Evolutionary conservation across 2,329 filamentous ascomycete species (phyloP).

Genomic region (Colletotrichum lentis): DNA sequence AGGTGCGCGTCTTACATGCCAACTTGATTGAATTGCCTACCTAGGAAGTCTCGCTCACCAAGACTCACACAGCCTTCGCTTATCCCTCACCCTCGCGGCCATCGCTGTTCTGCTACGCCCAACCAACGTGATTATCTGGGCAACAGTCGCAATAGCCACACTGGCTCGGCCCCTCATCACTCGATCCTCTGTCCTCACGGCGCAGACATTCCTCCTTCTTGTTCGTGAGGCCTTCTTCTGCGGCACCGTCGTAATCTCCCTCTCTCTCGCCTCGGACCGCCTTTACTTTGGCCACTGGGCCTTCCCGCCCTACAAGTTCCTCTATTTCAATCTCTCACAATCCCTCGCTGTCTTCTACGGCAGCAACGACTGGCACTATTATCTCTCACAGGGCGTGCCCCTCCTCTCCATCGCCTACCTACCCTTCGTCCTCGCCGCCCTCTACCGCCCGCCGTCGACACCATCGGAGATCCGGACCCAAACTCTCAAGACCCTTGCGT

Average conservation of each 20-base stretch:
- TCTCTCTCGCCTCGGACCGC: slow-evolving; percentile 75
- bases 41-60: background rate
- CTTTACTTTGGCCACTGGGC: slow-evolving; percentile 87
- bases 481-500: slow-evolving; percentile 57
- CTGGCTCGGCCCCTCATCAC: slow-evolving; percentile 53
- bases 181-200: slow-evolving; percentile 53
- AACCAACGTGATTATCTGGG: slow-evolving; percentile 89
- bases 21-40: background rate
- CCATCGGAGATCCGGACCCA: slow-evolving; percentile 47
- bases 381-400: slow-evolving; percentile 87
- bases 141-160: slow-evolving; percentile 62
- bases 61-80: slow-evolving; percentile 50
- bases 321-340: slow-evolving; percentile 90
- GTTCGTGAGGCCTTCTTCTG: slow-evolving; percentile 71
- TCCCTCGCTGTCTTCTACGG: slow-evolving; percentile 94
- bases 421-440: slow-evolving; percentile 74
- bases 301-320: slow-evolving; percentile 85
- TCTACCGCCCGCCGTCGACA: slow-evolving; percentile 60
- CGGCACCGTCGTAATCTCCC: slow-evolving; percentile 65
- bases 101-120: slow-evolving; percentile 86
- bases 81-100: slow-evolving; percentile 78
- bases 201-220: slow-evolving; percentile 60
- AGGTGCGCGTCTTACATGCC: slow-evolving; percentile 3
- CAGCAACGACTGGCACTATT: slow-evolving; percentile 90
- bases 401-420: slow-evolving; percentile 84